Evolutionary conservation across 2,329 filamentous ascomycete species (phyloP), one percentile per base, ranked within the genome.

Genomic region (Sarocladiaceae sp.): DNA sequence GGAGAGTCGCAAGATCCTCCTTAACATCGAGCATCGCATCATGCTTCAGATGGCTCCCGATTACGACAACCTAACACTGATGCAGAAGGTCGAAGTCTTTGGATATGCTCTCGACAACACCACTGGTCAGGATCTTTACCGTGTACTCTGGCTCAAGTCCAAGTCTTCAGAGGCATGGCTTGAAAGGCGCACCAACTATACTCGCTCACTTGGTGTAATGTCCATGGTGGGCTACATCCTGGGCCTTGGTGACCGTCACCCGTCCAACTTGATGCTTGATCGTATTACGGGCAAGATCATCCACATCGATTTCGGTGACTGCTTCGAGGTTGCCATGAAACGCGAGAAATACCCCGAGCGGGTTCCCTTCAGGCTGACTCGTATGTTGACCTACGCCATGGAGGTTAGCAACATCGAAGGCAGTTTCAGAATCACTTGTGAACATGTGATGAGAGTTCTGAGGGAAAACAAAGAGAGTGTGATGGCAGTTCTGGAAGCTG

Each of bases 201-300:
- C 94, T 17, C 87, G 94, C 53, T 97, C 93, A 1, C 78, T 99
- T 2, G 94, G 90, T 60, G 94, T 99, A 62, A 99, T 99, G 94
- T 97, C 91, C n/a, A 99, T 99, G 91, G 94, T 97, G n/a, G 94
- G 94, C 57, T 99, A 99, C 69, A 97, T 99, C 58, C 83, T 99
- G 20, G 95, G 94, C 55, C 78, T 99, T 13, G 94, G 94, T 52
- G 94, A 99, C 72, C 86, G 95, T 46, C 94, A 99, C 71, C 95
- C 95, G 33, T 97, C 91, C 55, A 99, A 99, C 69, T 74, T 99
- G 63, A 95, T 99, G 87, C 86, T 99, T 36, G 94, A 99, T 69
- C 87, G 91, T 35, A 84, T 95, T 55, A 97, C 93, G 1, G 94
- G 94, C 65, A 96, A 96, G 75, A 94, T 99, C 57, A 87, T 99